Percentiles rank a stretch among this genome's conserved stretches.
phyloP scores from a whole-genome alignment of 257 asterid genomes.

The Forsythia suspensa region DNA sequence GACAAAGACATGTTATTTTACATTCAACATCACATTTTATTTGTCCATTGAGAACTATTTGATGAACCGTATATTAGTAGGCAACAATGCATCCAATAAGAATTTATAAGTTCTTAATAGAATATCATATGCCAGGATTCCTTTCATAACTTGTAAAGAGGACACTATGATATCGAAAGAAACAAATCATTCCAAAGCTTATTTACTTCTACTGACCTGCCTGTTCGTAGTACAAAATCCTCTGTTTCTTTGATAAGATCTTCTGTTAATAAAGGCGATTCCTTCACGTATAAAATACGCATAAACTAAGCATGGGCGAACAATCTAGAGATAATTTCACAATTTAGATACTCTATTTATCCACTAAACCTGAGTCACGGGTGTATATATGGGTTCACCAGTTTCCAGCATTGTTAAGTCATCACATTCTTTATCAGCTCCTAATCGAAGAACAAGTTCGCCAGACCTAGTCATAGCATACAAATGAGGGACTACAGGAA shows the following conservation, averaged over 20 bases:
- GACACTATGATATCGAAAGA: not conserved
- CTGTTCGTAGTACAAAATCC: constrained; percentile 95
- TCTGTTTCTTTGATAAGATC: constrained; percentile 96
- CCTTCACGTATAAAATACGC: constrained; percentile 46
- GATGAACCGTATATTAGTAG: not conserved
- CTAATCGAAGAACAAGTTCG: constrained; percentile 80
- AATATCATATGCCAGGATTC: not conserved
- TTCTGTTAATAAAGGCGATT: constrained; percentile 90
- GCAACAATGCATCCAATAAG: not conserved
- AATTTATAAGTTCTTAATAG: not conserved
- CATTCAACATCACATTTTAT: not conserved
- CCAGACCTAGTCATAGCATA: constrained; percentile 79
- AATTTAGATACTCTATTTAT: constrained; percentile 22
- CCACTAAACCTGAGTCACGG: constrained; percentile 81
- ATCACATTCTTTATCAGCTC: constrained; percentile 74
- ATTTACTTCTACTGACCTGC: constrained; percentile 66
- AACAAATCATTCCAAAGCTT: constrained; percentile 10
- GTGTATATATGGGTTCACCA: constrained; percentile 87
- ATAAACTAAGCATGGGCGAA: constrained; percentile 22
- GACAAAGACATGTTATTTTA: not conserved
- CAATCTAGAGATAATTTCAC: constrained; percentile 17
- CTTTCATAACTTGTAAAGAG: not conserved
- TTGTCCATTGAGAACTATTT: not conserved
- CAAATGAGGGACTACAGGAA: constrained; percentile 38
- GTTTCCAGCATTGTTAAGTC: constrained; percentile 86